Base-by-base conservation (phyloP, 345 rosid genomes). In the Aurinia saxatilis region DNA sequence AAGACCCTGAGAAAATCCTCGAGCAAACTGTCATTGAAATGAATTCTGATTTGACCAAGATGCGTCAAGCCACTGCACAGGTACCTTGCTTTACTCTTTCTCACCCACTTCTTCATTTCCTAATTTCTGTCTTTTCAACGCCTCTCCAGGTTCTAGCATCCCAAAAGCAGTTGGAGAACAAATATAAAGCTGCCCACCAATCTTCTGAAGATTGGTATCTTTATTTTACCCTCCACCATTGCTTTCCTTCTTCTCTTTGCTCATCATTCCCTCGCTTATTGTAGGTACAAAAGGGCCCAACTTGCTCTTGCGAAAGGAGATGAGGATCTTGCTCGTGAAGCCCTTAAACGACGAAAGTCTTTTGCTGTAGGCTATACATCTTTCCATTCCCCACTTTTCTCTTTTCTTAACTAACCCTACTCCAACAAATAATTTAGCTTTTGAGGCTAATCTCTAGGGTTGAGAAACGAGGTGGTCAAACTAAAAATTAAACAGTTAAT, bases 1-100 rank as follows among this genome's bases (percentile, higher is more conserved):
- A 87, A 75, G 88, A 84, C 65, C 95, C 91, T 0, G 91, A 84
- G 77, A 87, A 87, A 73, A 82, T 87, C 40, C 70, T 87, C 50
- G 95, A 87, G 51, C 95, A 84, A 70, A 73, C 89, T 21, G 87
- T 87, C 3, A 77, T 79, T 59, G 91, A 84, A 69, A 84, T 87
- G 95, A 84, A 84, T 55, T 79, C 69, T 63, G 91, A 87, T 78
- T 77, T 84, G 74, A 75, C 70, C 7, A 84, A 84, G 75, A 82
- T 87, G 91, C 85, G 89, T 37, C 89, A 87, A 69, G 91, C 95
- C 46, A 82, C 95, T 60, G 95, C 95, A 59, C 87, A 82, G 68
- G 91, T 84, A 67, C 14, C 27, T 46, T 52, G 25, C 9, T 19
- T 13, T 7, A 42, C 56, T 60, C 40, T 40, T 40, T 38, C 60